Base-by-base conservation (phyloP, 495 filamentous ascomycete genomes). In the Filosporella fistucella region DNA sequence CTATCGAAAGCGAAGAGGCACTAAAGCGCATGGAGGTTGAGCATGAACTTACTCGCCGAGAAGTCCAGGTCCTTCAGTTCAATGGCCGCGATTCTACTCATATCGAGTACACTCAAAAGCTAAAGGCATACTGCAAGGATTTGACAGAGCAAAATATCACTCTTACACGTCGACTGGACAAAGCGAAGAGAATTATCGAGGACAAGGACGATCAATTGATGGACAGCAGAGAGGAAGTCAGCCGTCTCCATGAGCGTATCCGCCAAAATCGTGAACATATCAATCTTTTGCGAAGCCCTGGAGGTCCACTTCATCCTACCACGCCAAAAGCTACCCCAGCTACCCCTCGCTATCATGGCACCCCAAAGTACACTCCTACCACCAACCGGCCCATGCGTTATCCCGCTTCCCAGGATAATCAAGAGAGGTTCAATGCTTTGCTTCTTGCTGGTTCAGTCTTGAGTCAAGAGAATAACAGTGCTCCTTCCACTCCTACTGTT, bases 21-120 rank as follows among this genome's bases (percentile, higher is more conserved):
- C 75, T 86, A 4, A 91, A 94, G 63, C 80, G 90, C 29, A 88
- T 91, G 48, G 86, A 82, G 28, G 93, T 97, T 10, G 93, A 98
- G 65, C 88, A 94, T 47, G 86, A 94, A 39, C 89, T 97, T 70
- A 86, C 85, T n/a, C 82, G 85, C 46, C 77, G 86, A 25, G 94
- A 98, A 63, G 86, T 96, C 6, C 85, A 96, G 49, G 88, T 91
- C 9, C 68, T 98, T 17, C 86, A 89, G 52, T 16, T 32, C 12
- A 46, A 33, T 37, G 39, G 43, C 17, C 51, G 47, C 8, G 56
- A 54, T 25, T 30, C 35, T 16, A 24, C 32, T 12, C 76, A 70
- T 42, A 77, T 72, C 14, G 72, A 79, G 52, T 51, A 77, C 67
- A 48, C 74, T 68, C 46, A 57, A 63, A 66, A 73, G 52, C 60